A percentile compares a stretch with the other conserved stretches of the same genome.
Conservation (phyloP, 805 yeast genomes). For the Candida pseudoglaebosa region DNA sequence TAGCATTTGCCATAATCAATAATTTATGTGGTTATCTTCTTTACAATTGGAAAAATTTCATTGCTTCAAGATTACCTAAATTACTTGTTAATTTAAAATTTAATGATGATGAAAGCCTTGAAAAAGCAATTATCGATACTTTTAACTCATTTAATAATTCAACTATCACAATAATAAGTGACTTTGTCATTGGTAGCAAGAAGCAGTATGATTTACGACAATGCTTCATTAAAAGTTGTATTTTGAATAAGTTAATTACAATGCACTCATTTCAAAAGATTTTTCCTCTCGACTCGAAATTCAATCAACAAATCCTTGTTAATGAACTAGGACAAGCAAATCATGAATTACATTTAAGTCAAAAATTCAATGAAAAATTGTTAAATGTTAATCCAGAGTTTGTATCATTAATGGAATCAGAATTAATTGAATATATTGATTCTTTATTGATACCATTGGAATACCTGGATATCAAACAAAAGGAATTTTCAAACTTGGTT, state of each 20-base stretch:
- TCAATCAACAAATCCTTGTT: slow-evolving; percentile 19
- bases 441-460: slow-evolving; percentile 19
- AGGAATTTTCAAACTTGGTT: slow-evolving; percentile 19
- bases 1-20: slow-evolving; percentile 12
- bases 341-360: slow-evolving; percentile 17
- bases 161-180: slow-evolving; percentile 9
- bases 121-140: slow-evolving; percentile 14
- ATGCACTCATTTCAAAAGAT: slow-evolving; percentile 21
- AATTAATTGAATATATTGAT: slow-evolving; percentile 25
- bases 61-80: slow-evolving; percentile 25
- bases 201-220: slow-evolving; percentile 21
- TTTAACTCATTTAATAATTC: slow-evolving; percentile 14
- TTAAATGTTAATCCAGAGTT: slow-evolving; percentile 34
- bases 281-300: slow-evolving; percentile 26
- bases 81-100: slow-evolving; percentile 18
- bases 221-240: slow-evolving; percentile 26
- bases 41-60: slow-evolving; percentile 34
- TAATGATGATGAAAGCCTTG: slow-evolving; percentile 11
- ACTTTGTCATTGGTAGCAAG: slow-evolving; percentile 7
- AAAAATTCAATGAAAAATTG: slow-evolving; percentile 28
- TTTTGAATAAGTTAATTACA: slow-evolving; percentile 24
- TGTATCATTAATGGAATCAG: slow-evolving; percentile 38
- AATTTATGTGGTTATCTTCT: slow-evolving; percentile 21
- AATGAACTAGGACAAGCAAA: slow-evolving; percentile 25
- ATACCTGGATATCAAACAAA: slow-evolving; percentile 20